Percentiles rank a stretch among this genome's conserved stretches.
Conservation (phyloP, 768 basidiomycete genomes). For the Coprinopsis strossmayeri region DNA sequence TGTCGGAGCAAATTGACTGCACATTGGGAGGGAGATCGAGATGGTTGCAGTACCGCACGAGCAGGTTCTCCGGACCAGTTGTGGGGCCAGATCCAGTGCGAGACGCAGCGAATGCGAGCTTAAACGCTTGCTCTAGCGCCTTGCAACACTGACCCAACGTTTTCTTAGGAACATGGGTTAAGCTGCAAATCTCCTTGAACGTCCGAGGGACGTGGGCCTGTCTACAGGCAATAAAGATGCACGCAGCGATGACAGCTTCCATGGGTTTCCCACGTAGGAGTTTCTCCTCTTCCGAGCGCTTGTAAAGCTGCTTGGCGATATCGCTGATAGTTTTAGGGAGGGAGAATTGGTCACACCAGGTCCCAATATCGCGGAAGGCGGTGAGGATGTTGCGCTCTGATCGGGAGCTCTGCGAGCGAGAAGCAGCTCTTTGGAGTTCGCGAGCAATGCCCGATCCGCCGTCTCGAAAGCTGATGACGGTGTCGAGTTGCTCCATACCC, state of each 20-base stretch:
- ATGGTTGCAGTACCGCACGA: conserved; percentile 93
- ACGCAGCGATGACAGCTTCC: conserved; percentile 92
- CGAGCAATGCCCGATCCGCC: conserved; percentile 90
- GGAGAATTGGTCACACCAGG: conserved; percentile 94
- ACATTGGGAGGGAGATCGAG: conserved; percentile 79
- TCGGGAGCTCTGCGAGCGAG: conserved; percentile 70
- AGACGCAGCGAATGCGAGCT: conserved; percentile 76
- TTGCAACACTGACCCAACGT: conserved; percentile 91
- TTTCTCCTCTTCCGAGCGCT: conserved; percentile 94
- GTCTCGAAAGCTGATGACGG: conserved; percentile 92
- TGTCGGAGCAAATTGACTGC: conserved; percentile 77
- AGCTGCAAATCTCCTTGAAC: conserved; percentile 91
- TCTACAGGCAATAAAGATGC: conserved; percentile 96
- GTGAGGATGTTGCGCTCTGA: conserved; percentile 80
- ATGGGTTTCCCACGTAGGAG: conserved; percentile 85
- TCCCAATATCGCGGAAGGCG: conserved; percentile 87
- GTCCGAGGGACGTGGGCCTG: conserved; percentile 94
- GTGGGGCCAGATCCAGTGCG: conserved; percentile 38
- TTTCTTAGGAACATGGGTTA: conserved; percentile 94
- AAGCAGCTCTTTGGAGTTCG: conserved; percentile 89
- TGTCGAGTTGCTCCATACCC: conserved; percentile 91
- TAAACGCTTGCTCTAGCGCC: conserved; percentile 83
- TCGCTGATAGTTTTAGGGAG: conserved; percentile 92
- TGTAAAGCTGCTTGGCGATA: conserved; percentile 95
- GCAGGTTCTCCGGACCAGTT: conserved; percentile 76